phyloP scores from a whole-genome alignment of 768 basidiomycete genomes.

The Leucogyrophana mollusca region DNA sequence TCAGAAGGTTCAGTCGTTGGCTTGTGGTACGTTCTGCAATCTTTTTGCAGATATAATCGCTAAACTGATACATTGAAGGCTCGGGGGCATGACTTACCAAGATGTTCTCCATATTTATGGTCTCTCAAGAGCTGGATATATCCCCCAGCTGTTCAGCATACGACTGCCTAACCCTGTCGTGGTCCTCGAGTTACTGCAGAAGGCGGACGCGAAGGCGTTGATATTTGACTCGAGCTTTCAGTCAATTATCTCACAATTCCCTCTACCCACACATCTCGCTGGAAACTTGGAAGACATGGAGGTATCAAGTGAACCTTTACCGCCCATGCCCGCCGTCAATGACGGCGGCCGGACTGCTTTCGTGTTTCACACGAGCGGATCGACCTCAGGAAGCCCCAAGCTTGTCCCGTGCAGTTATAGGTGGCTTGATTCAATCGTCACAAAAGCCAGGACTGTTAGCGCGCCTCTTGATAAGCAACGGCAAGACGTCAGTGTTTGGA shows the following conservation, averaged over 20 bases:
- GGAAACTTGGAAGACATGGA: slow-evolving; percentile 38
- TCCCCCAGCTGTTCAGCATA: slow-evolving; percentile 77
- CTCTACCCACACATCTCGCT: slow-evolving; percentile 49
- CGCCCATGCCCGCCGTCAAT: slow-evolving; percentile 36
- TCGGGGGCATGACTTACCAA: slow-evolving; percentile 68
- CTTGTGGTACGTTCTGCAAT: slow-evolving; percentile 54
- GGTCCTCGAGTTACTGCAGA: slow-evolving; percentile 66
- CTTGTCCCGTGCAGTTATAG: slow-evolving; percentile 68
- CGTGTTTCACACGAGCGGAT: slow-evolving; percentile 80
- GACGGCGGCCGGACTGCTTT: slow-evolving; percentile 48
- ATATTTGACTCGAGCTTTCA: slow-evolving; percentile 61
- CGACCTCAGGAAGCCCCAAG: slow-evolving; percentile 82
- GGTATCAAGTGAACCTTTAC: slow-evolving; percentile 37
- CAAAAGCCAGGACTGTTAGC: slow-evolving; percentile 58
- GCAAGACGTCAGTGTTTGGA: slow-evolving; percentile 71
- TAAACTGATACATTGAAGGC: slow-evolving; percentile 41
- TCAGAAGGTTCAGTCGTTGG: slow-evolving; percentile 62
- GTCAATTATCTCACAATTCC: slow-evolving; percentile 40
- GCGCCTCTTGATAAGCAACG: slow-evolving; percentile 46
- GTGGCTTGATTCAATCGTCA: slow-evolving; percentile 61
- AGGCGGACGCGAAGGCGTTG: slow-evolving; percentile 60
- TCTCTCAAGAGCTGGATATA: slow-evolving; percentile 71
- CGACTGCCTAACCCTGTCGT: slow-evolving; percentile 73
- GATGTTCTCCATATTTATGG: slow-evolving; percentile 76
- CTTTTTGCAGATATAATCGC: slow-evolving; percentile 2